Percentiles rank a stretch among this genome's conserved stretches.
Conservation (phyloP, 2,329 filamentous ascomycete genomes). For the Colletotrichum agaves region DNA sequence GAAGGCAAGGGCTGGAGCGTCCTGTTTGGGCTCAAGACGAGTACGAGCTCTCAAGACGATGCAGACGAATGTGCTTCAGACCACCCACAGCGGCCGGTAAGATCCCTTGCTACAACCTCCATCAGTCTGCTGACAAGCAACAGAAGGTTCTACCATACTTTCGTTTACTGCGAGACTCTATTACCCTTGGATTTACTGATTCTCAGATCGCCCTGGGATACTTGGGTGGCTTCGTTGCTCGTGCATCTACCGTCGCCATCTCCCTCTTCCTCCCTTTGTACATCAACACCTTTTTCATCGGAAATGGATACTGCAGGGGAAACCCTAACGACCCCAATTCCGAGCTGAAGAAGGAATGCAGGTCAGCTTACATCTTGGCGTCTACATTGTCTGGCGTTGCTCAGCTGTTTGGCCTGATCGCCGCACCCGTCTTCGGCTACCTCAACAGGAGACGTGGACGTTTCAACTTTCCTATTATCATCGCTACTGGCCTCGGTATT, state of each 20-base stretch:
- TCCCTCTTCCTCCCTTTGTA: constrained; percentile 94
- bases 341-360: constrained; percentile 86
- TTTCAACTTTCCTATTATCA: constrained; percentile 79
- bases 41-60: constrained; percentile 15
- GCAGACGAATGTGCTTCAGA: constrained; percentile 37
- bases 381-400: constrained; percentile 89
- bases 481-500: constrained; percentile 78
- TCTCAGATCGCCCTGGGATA: constrained; percentile 87
- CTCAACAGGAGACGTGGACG: constrained; percentile 74
- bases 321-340: constrained; percentile 71
- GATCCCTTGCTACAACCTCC: constrained; percentile 19
- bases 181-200: constrained; percentile 79
- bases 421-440: constrained; percentile 88
- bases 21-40: constrained; percentile 57
- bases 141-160: constrained; percentile 64
- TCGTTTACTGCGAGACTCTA: constrained; percentile 69
- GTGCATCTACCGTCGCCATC: constrained; percentile 94
- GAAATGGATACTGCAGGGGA: constrained; percentile 80
- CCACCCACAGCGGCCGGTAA: constrained; percentile 43
- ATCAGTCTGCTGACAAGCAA: background rate
- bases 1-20: constrained; percentile 78
- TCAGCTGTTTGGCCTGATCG: constrained; percentile 85
- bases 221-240: constrained; percentile 91
- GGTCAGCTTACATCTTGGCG: constrained; percentile 87
- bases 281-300: constrained; percentile 90